Conservation (phyloP, 257 asterid species). For the Primulina huaijiensis region DNA sequence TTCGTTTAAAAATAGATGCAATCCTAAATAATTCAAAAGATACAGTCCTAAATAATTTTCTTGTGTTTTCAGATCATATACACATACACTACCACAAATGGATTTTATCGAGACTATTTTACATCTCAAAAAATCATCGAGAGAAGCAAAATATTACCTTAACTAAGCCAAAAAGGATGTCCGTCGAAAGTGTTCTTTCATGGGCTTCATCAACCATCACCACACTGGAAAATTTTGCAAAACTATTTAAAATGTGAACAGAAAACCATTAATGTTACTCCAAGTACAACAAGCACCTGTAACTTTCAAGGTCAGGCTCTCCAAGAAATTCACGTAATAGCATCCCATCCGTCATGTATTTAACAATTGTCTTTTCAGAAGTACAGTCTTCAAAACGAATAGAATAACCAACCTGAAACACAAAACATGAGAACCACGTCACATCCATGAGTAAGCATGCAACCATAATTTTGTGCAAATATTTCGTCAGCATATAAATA, state of each 20-base stretch:
- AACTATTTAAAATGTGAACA: constrained; percentile 18
- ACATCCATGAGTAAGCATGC: constrained; percentile 5
- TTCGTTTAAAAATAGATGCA: not conserved
- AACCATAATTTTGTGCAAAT: not conserved
- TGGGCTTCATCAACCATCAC: constrained; percentile 98
- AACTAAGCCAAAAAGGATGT: constrained; percentile 85
- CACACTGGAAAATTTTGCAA: constrained; percentile 50
- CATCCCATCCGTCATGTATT: constrained; percentile 97
- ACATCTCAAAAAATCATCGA: constrained; percentile 18
- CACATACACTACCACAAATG: not conserved
- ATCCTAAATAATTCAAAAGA: not conserved
- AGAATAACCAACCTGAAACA: constrained; percentile 78
- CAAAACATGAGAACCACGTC: constrained; percentile 14
- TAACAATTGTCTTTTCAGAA: constrained; percentile 75
- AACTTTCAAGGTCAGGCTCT: constrained; percentile 88
- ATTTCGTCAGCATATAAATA: too few species aligned
- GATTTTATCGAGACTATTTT: not conserved
- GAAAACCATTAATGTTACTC: constrained; percentile 16
- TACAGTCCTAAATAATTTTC: not conserved
- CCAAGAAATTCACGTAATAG: constrained; percentile 84
- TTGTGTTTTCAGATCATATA: constrained; percentile 10
- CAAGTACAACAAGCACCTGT: constrained; percentile 50
- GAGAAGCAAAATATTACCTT: constrained; percentile 44
- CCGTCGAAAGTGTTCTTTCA: constrained; percentile 89
- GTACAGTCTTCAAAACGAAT: constrained; percentile 96